These are phyloP conservation scores for Podaxis sp. DNA, from an alignment of 768 basidiomycete genomes.

Conservation along the genomic window DNA sequence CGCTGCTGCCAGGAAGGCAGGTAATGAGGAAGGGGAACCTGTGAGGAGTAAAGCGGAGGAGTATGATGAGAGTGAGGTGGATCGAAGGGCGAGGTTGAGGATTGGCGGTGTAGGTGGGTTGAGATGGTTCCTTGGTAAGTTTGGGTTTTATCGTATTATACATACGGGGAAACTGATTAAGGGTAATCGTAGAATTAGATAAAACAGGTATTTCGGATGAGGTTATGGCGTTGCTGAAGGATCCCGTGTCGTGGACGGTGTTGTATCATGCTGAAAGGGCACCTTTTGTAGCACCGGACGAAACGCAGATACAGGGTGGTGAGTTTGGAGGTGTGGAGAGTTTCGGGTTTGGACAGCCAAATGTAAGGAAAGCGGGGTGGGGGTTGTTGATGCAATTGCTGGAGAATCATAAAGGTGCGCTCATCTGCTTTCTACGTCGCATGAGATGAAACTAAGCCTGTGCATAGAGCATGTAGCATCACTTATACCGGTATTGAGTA, in stretches of 20 bases:
- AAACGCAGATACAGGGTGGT: neutral
- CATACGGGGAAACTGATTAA: neutral
- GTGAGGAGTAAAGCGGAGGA: conserved; percentile 51
- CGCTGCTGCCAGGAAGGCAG: conserved; percentile 7
- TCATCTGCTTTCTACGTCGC: neutral
- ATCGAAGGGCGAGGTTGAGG: conserved; percentile 68
- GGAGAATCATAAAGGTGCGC: conserved; percentile 44
- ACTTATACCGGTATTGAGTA: conserved; percentile 48
- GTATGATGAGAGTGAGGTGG: conserved; percentile 67
- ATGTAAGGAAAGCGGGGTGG: conserved; percentile 75
- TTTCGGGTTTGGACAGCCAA: conserved; percentile 68
- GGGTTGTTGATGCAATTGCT: conserved; percentile 45
- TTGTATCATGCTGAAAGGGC: conserved; percentile 44
- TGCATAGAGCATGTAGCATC: conserved; percentile 25
- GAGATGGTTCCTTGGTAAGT: conserved; percentile 62
- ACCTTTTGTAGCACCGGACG: conserved; percentile 35
- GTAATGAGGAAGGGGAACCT: neutral
- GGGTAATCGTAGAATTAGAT: conserved; percentile 1
- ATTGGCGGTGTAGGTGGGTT: conserved; percentile 67
- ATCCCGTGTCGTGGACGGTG: conserved; percentile 59
- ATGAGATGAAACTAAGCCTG: neutral
- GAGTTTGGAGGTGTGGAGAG: conserved; percentile 28
- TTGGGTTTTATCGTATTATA: neutral
- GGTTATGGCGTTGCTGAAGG: conserved; percentile 41
- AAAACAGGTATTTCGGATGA: conserved; percentile 23